Base-by-base conservation (phyloP, 495 filamentous ascomycete genomes). In the Penicillium robsamsonii region DNA sequence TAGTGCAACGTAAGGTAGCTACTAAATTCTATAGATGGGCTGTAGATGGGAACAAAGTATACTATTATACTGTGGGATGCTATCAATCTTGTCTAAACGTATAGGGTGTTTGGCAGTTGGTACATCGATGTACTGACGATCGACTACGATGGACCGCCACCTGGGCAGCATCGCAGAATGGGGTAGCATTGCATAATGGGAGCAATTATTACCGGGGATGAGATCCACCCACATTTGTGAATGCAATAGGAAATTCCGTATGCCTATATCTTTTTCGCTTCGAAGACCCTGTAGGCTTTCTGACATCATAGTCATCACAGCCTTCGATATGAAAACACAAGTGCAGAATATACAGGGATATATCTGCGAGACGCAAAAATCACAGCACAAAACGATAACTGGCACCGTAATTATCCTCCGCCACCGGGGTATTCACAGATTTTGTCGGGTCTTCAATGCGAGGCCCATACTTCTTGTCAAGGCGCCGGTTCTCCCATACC, bases 401-500 rank as follows among this genome's bases (percentile, higher is more conserved):
- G 10, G 76, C 68, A 5, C 79, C 78, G 58, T 81, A 82, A 56
- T 82, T 82, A 38, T 82, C 79, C 58, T 79, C 78, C 8, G 59
- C 75, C 5, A 68, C 51, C 20, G 55, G 48, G 20, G 56, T 56
- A 25, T 66, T 61, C 15, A 58, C 53, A 46, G 50, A 24, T n/a
- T 63, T 63, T 3, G 50, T 47, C 2, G 52, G 33, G n/a, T 58
- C 53, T 41, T 71, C 66, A 4, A 64, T 57, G 46, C 57, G 58
- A 4, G 67, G 63, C 0, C 77, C 76, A 58, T 81, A 77, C 55
- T 76, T 69, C 60, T 73, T 64, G 46, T 87, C 85, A 20, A 84
- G 75, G 46, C 75, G 74, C 53, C 59, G 70, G 56, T 92, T 92
- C 75, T 85, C 83, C 78, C 81, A 84, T 10, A 66, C 70, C 25